These are phyloP conservation scores for Nakaseomyces nivariensis DNA, from an alignment of 1,139 yeast species.

Conservation along the genomic window DNA sequence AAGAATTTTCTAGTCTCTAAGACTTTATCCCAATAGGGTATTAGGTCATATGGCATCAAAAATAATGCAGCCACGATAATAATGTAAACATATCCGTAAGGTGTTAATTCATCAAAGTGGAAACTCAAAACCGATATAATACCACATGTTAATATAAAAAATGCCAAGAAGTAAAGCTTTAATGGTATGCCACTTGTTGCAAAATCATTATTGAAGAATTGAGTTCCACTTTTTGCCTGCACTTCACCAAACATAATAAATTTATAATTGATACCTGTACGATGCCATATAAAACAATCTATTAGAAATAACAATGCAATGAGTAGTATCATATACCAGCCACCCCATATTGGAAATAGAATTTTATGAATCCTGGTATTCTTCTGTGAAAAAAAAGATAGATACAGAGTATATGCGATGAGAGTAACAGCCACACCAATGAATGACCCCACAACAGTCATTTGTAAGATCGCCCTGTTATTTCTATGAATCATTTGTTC, in stretches of 20 bases:
- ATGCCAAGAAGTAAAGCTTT: slow-evolving; percentile 46
- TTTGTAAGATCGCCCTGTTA: slow-evolving; percentile 28
- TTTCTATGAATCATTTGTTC: slow-evolving; percentile 29
- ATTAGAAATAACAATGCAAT: slow-evolving; percentile 55
- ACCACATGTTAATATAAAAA: slow-evolving; percentile 46
- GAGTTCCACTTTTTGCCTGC: slow-evolving; percentile 49
- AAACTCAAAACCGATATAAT: slow-evolving; percentile 70
- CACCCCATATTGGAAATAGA: slow-evolving; percentile 84
- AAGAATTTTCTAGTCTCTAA: slow-evolving; percentile 49
- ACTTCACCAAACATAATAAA: slow-evolving; percentile 75
- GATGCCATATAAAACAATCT: slow-evolving; percentile 64
- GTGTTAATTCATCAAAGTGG: slow-evolving; percentile 64
- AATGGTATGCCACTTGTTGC: slow-evolving; percentile 29
- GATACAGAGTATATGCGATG: slow-evolving; percentile 28
- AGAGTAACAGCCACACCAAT: slow-evolving; percentile 64
- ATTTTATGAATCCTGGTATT: slow-evolving; percentile 36
- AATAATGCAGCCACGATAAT: slow-evolving; percentile 39
- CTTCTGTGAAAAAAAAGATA: slow-evolving; percentile 26
- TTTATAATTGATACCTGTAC: slow-evolving; percentile 72
- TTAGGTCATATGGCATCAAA: slow-evolving; percentile 39
- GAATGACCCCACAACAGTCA: slow-evolving; percentile 53
- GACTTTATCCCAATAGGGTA: slow-evolving; percentile 28
- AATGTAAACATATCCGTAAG: slow-evolving; percentile 64
- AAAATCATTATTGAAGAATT: slow-evolving; percentile 29
- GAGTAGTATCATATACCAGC: slow-evolving; percentile 59